Percentiles rank a stretch among this genome's conserved stretches.
Evolutionary conservation across 106 monocot genomes (phyloP).

Genomic region (Dactylorhiza incarnata): DNA sequence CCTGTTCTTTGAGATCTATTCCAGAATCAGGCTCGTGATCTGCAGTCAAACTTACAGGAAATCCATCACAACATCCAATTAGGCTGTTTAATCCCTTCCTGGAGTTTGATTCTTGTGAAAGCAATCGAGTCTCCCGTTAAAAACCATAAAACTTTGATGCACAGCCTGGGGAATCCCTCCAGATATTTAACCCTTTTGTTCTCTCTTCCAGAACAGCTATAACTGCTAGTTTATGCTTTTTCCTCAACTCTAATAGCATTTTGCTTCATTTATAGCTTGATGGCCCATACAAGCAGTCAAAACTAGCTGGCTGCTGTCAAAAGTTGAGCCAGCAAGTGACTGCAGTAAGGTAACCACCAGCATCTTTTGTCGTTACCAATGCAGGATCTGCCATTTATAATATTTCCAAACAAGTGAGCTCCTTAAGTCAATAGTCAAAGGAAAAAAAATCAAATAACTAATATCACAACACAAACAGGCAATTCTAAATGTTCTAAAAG

Average conservation of each 20-base stretch:
- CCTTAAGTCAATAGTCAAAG: too few relatives aligned
- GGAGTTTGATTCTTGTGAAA: slow-evolving; percentile 23
- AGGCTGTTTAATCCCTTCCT: slow-evolving; percentile 25
- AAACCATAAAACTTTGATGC: slow-evolving; percentile 86
- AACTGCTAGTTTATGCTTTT: slow-evolving; percentile 76
- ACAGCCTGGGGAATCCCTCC: slow-evolving; percentile 75
- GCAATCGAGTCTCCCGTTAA: slow-evolving; percentile 48
- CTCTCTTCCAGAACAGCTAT: slow-evolving; percentile 80
- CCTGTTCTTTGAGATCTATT: slow-evolving; percentile 85
- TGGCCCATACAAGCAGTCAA: slow-evolving; percentile 95
- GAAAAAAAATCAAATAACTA: too few relatives aligned
- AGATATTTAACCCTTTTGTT: slow-evolving; percentile 52
- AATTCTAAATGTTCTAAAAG: too few relatives aligned
- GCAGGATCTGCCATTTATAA: slow-evolving; percentile 60
- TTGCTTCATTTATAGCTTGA: slow-evolving; percentile 75
- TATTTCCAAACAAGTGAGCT: background rate
- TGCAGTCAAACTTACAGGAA: slow-evolving; percentile 25
- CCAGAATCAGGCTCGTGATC: slow-evolving; percentile 56
- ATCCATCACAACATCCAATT: slow-evolving; percentile 31
- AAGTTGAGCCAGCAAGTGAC: slow-evolving; percentile 93
- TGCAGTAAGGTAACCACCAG: slow-evolving; percentile 90
- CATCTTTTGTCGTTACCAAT: slow-evolving; percentile 88
- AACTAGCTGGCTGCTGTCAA: slow-evolving; percentile 96
- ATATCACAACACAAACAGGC: too few relatives aligned
- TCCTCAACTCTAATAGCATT: slow-evolving; percentile 58